phyloP scores from a whole-genome alignment of 164 flowering plant species.

The Vitis vinifera region DNA sequence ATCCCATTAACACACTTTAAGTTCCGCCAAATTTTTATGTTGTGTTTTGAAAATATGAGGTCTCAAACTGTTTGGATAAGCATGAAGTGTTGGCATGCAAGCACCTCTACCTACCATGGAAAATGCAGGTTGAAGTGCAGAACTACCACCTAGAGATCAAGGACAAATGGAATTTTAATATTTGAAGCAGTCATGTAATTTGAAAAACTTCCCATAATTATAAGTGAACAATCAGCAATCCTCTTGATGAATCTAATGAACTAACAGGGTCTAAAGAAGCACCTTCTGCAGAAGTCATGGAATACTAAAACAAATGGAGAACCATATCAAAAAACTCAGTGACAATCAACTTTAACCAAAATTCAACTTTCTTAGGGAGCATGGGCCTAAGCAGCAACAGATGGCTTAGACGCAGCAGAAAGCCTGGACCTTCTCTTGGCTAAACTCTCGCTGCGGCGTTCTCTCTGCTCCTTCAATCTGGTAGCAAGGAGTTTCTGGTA shows the following conservation, averaged over 20 bases:
- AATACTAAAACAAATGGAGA: not conserved
- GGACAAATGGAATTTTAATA: not conserved
- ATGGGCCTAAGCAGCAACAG: slow-evolving; percentile 27
- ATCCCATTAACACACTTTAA: too few relatives aligned
- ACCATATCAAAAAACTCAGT: not conserved
- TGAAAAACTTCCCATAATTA: not conserved
- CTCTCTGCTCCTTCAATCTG: slow-evolving; percentile 50
- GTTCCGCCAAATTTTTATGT: too few relatives aligned
- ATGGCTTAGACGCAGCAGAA: slow-evolving; percentile 45
- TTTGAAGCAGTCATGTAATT: not conserved
- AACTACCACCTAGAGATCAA: too few relatives aligned
- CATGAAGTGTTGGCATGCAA: too few relatives aligned
- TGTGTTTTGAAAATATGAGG: too few relatives aligned
- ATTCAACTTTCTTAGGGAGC: not conserved
- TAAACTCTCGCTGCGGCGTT: slow-evolving; percentile 46
- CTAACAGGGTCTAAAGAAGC: not conserved
- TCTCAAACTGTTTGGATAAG: too few relatives aligned
- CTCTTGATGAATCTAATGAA: slow-evolving; percentile 1
- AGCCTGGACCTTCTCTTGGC: slow-evolving; percentile 47
- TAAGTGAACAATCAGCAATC: not conserved
- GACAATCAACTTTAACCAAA: not conserved
- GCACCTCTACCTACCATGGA: too few relatives aligned
- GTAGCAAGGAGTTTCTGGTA: slow-evolving; percentile 49
- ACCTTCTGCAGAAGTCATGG: not conserved
- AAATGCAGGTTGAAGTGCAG: too few relatives aligned